A percentile compares a stretch with the other conserved stretches of the same genome.
Conservation (phyloP, 164 flowering plant genomes). For the Sextonia rubra region DNA sequence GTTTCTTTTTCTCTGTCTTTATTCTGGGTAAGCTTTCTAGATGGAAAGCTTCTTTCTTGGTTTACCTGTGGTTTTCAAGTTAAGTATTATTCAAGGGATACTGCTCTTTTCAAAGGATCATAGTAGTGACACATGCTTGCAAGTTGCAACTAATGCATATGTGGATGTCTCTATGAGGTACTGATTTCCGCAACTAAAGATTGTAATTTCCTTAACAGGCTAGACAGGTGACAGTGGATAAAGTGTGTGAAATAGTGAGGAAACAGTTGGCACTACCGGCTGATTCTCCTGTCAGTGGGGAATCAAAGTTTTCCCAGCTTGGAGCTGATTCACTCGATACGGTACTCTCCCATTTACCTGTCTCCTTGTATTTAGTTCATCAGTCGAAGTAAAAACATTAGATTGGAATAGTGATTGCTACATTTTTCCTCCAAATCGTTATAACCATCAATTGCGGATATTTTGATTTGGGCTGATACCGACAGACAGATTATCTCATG, state of each 20-base stretch:
- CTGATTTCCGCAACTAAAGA: not conserved
- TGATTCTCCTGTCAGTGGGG: constrained; percentile 31
- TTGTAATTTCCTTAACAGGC: constrained; percentile 26
- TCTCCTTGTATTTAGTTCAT: not conserved
- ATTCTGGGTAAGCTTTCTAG: not conserved
- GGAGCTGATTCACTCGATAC: constrained; percentile 63
- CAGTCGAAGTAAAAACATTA: not conserved
- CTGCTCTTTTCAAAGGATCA: not conserved
- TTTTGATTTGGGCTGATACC: not conserved
- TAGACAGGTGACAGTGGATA: constrained; percentile 36
- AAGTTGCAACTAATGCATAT: not conserved
- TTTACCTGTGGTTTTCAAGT: not conserved
- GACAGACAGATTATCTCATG: not conserved
- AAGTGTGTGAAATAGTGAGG: constrained; percentile 42
- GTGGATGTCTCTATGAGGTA: not conserved
- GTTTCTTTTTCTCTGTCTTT: not conserved
- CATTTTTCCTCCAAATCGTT: not conserved
- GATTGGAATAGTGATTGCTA: not conserved
- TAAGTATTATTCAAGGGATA: not conserved
- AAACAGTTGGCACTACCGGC: constrained; percentile 41
- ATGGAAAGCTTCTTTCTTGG: too few species aligned
- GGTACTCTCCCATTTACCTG: constrained; percentile 21
- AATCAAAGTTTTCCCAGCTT: constrained; percentile 38
- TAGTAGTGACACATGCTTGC: not conserved
- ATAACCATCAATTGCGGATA: not conserved